Base-by-base conservation (phyloP, 345 rosid genomes). In the Schrenkiella parvula region DNA sequence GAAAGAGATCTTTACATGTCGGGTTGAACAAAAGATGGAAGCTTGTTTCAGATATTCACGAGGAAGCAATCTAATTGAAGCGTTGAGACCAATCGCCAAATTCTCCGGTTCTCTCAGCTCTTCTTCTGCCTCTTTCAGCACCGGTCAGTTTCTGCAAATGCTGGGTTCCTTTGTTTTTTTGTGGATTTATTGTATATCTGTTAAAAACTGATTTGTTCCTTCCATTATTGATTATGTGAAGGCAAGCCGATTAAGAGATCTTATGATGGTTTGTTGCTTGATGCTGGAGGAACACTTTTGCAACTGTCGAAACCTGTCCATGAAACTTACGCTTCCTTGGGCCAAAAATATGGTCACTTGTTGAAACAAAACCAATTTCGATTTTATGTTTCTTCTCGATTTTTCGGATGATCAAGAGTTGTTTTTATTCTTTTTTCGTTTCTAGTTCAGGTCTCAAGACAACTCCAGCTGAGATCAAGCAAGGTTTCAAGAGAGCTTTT, bases 211-310 rank as follows among this genome's bases (percentile, higher is more conserved):
- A 4, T 43, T 42, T 15, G 22, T 22, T 11, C 1, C 5, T 21
- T 68, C 2, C 5, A 25, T 47, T 25, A 8, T 22, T n/a, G 1
- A 22, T 52, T 52, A 38, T 73, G 68, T 54, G 86, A 71, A 38
- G 66, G 57, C 43, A 80, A 66, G 54, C 77, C 71, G 35, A 71
- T 74, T 3, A 73, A 66, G 78, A 86, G 73, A 78, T 88, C 89
- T 7, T 88, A 87, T 74, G 97, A 87, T 77, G 97, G 84, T 21
- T 73, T 93, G 66, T 70, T 92, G 76, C 74, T 92, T 82, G 96
- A 92, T 68, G 96, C 97, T 14, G 97, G 96, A 35, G 97, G 97
- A 29, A 93, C 98, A 28, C 96, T 93, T 68, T 70, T 93, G 82
- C 98, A 88, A 53, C 67, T 93, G 74, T 35, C 88, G 9, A 77